Base-by-base conservation (phyloP, 345 rosid genomes). In the Raphanus raphanistrum region DNA sequence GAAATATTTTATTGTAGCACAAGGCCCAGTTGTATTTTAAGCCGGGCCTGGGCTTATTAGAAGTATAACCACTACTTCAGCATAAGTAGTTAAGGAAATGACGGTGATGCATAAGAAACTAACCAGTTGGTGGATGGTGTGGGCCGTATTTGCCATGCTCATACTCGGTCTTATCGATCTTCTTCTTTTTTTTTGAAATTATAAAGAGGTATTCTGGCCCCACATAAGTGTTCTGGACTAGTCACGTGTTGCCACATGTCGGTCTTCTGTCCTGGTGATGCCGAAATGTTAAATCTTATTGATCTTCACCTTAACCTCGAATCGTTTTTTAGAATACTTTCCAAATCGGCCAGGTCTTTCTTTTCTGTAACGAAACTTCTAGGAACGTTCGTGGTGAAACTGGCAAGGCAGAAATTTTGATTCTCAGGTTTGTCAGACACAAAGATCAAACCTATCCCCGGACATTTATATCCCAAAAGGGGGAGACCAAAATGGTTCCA, bases 251-350 rank as follows among this genome's bases (percentile, higher is more conserved):
- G 21, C 21, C 21, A 21, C 21, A 21, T 21, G 21, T 21, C 21
- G 21, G 21, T 21, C 21, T 21, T 21, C 21, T 21, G 21, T 21
- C 21, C 21, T 21, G 21, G 21, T 1, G 0, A 21, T 21, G 1
- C 21, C 21, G 1, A 21, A 21, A 21, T 21, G 1, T 21, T 21
- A 21, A 21, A 21, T 21, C 21, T 21, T 45, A 12, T 77, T 9
- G 28, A 73, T 15, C 63, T 32, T 75, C 80, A 81, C 54, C 35
- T 32, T 60, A 43, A 81, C 80, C 66, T 82, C 76, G 35, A 85
- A 82, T 3, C 88, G 58, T 16, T 1, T 33, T 13, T 10, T 31
- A 79, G 2, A 26, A 27, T 66, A 60, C 25, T 12, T 72, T 68
- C 73, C 33, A 69, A 12, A 7, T 1, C 4, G 1, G 6, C 8